Evolutionary conservation across 345 rosid species (phyloP), one percentile per base, ranked within the genome.

Genomic region (Reutealis trisperma): DNA sequence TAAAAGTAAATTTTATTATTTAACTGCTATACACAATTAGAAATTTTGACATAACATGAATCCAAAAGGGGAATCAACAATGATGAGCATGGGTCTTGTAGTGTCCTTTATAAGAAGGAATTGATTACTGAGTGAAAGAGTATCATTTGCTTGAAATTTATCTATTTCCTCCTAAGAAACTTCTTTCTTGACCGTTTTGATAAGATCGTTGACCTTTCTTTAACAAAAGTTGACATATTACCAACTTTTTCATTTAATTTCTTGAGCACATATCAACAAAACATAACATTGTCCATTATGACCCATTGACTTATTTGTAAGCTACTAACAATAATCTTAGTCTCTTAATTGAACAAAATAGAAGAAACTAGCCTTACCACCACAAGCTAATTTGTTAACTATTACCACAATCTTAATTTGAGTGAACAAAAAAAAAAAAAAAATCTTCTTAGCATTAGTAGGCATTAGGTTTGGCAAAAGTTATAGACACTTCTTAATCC

Each of bases 171-270:
- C 16, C 19, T 70, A 74, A 49, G 71, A 42, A 74, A 64, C 51
- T 49, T 58, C 21, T 60, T 69, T 49, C 34, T 60, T 60, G 42
- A 57, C 21, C 65, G 44, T 34, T 49, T 51, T 34, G 80, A 70
- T 60, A n/a, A 47, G 58, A 27, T 25, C 62, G 70, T 77, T 34
- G 75, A 49, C 63, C 54, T 42, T 51, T 57, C 67, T 62, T 62
- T 34, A 3, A 21, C 70, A 34, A 52, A 70, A 34, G 73, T 77
- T 51, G 70, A 62, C 74, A 18, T 24, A 16, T 60, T 18, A 37
- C 62, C 72, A 24, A 11, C 55, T 15, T 55, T 19, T 27, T 51
- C 1, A 16, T 55, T 5, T 69, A 27, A 13, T 49, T 25, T 55
- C 14, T 47, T 7, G 13, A 47, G 9, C 52, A 47, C 4, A 47